Percentiles rank a stretch among this genome's conserved stretches.
These are phyloP conservation scores for Naganishia friedmannii DNA, from an alignment of 768 basidiomycete species.

Conservation along the genomic window DNA sequence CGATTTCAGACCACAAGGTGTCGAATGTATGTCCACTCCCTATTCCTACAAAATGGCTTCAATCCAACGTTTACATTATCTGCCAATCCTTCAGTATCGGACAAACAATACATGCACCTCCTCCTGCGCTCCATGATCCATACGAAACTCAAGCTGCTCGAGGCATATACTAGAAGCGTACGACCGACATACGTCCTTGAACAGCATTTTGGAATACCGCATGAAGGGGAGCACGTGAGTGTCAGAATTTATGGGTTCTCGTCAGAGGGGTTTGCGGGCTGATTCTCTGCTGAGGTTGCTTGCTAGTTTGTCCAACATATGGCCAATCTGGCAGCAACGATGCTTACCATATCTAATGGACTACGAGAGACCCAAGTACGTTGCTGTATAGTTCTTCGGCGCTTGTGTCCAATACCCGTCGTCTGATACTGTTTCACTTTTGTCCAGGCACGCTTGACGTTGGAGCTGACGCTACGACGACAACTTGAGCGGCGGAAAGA, in stretches of 20 bases:
- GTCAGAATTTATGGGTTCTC: background rate
- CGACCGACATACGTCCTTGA: constrained; percentile 22
- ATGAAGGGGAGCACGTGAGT: constrained; percentile 27
- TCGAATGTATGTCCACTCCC: constrained; percentile 22
- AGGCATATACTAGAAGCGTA: constrained; percentile 26
- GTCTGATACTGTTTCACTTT: background rate
- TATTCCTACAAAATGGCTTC: no score
- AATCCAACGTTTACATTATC: background rate
- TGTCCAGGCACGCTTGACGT: constrained; percentile 13
- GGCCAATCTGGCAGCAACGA: constrained; percentile 23
- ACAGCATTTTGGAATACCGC: constrained; percentile 15
- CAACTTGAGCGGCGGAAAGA: constrained; percentile 27
- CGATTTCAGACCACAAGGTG: constrained; percentile 16
- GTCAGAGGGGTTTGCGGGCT: background rate
- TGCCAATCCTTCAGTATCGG: constrained; percentile 9
- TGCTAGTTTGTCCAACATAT: constrained; percentile 26
- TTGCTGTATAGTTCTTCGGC: no score
- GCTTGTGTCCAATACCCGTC: background rate
- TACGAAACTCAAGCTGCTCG: constrained; percentile 26
- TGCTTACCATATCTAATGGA: constrained; percentile 23
- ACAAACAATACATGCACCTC: constrained; percentile 27
- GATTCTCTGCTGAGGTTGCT: background rate
- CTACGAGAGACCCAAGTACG: constrained; percentile 22
- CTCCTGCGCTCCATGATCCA: constrained; percentile 27
- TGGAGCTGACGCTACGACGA: constrained; percentile 21